A percentile compares a stretch with the other conserved stretches of the same genome.
These are phyloP conservation scores for Xylariaceae sp. DNA, from an alignment of 2,329 filamentous ascomycete genomes.

Conservation along the genomic window DNA sequence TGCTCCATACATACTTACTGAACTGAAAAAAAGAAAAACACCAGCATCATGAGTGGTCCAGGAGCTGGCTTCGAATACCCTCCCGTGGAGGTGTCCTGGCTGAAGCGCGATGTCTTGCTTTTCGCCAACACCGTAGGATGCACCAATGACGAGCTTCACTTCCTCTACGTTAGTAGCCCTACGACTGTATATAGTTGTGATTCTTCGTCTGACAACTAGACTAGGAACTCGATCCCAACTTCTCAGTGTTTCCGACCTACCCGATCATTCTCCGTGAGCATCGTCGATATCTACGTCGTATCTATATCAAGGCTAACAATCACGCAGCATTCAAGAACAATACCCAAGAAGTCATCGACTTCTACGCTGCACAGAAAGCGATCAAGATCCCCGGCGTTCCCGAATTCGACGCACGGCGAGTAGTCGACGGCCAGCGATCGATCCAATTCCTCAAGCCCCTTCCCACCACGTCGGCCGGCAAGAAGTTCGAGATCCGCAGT, in stretches of 20 bases:
- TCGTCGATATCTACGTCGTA: neutral
- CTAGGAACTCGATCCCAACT: conserved; percentile 83
- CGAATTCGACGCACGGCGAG: conserved; percentile 69
- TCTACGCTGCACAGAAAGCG: conserved; percentile 68
- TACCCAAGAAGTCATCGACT: conserved; percentile 76
- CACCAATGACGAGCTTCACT: conserved; percentile 85
- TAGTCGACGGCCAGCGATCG: conserved; percentile 81
- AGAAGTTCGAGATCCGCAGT: conserved; percentile 71
- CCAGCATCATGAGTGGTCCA: conserved; percentile 43
- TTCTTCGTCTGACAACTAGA: conserved; percentile 4
- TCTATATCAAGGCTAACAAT: conserved; percentile 4
- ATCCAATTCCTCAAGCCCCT: conserved; percentile 75
- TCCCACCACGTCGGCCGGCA: conserved; percentile 67
- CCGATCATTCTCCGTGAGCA: conserved; percentile 71
- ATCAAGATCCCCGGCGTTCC: conserved; percentile 73
- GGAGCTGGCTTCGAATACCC: conserved; percentile 79
- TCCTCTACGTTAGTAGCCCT: conserved; percentile 66
- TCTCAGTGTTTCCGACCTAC: conserved; percentile 87
- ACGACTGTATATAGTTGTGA: neutral
- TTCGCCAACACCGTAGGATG: conserved; percentile 88
- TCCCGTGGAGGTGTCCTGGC: conserved; percentile 72
- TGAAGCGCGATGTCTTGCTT: conserved; percentile 82
- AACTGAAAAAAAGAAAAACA: neutral
- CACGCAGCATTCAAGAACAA: conserved; percentile 69
- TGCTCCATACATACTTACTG: neutral